Conservation (phyloP, 805 yeast genomes). For the Yarrowia osloensis region DNA sequence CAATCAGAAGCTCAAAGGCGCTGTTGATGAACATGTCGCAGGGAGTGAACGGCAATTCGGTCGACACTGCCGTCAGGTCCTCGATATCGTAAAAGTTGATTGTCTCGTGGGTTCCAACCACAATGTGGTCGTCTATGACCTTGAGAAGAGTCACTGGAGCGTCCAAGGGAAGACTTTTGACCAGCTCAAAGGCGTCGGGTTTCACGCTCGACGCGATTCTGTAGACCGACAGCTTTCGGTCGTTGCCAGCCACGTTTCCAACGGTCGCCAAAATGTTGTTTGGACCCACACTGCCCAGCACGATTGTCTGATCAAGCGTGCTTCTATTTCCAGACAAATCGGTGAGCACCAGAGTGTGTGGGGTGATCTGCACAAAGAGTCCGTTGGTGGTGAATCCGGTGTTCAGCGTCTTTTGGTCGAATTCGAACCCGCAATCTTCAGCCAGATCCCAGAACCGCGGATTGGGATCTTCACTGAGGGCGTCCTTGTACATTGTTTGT, state of each 20-base stretch:
- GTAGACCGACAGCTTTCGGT: not conserved
- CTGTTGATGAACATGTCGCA: slow-evolving; percentile 12
- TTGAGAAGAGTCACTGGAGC: not conserved
- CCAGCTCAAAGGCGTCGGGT: not conserved
- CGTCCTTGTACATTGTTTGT: slow-evolving; percentile 23
- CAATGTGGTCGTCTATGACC: slow-evolving; percentile 9
- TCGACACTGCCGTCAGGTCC: slow-evolving; percentile 1
- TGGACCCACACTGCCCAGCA: not conserved
- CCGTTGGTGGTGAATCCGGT: slow-evolving; percentile 7
- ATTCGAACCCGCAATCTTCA: slow-evolving; percentile 22
- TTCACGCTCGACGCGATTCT: not conserved
- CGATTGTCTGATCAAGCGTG: not conserved
- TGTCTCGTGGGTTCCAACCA: slow-evolving; percentile 1
- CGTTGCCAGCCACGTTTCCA: not conserved
- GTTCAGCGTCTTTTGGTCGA: not conserved
- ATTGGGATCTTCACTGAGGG: slow-evolving; percentile 10
- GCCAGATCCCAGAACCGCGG: slow-evolving; percentile 26
- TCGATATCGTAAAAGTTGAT: slow-evolving; percentile 9
- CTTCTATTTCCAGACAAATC: not conserved
- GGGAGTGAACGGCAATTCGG: not conserved
- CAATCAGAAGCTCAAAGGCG: not conserved
- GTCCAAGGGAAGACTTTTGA: not conserved
- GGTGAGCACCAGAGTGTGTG: not conserved
- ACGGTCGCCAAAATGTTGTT: slow-evolving; percentile 2
- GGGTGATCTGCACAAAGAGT: not conserved